phyloP scores from a whole-genome alignment of 1,139 yeast species.

The Blastobotrys illinoisensis region DNA sequence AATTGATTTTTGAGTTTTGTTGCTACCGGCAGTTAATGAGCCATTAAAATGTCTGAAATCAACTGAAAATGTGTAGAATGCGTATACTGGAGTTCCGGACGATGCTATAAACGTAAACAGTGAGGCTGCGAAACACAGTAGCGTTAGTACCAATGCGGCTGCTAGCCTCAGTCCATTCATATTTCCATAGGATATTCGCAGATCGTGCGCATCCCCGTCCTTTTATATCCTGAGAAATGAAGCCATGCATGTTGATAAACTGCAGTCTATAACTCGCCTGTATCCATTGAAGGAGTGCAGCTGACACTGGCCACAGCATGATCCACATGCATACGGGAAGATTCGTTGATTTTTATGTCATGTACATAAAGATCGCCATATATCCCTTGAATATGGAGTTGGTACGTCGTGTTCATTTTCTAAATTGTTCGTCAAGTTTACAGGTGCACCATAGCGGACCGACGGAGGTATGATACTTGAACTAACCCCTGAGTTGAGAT shows the following conservation, averaged over 20 bases:
- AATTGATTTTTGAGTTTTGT: not conserved
- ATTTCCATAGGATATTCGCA: not conserved
- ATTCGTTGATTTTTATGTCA: not conserved
- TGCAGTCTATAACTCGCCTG: too few species aligned
- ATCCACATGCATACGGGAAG: not conserved
- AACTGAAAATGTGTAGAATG: not conserved
- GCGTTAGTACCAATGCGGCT: not conserved
- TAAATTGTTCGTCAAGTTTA: too few species aligned
- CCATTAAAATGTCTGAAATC: not conserved
- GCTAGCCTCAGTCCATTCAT: not conserved
- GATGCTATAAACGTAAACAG: not conserved
- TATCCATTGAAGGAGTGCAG: not conserved
- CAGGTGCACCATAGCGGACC: too few species aligned
- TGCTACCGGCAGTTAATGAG: not conserved
- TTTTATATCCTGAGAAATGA: not conserved
- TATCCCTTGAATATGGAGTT: not conserved
- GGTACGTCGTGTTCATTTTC: too few species aligned
- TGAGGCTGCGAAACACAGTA: not conserved
- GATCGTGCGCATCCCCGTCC: not conserved
- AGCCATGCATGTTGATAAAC: not conserved
- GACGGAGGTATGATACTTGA: too few species aligned
- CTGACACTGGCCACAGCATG: not conserved
- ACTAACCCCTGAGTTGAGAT: too few species aligned
- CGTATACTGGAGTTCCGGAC: not conserved
- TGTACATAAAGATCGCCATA: not conserved